A percentile compares a stretch with the other conserved stretches of the same genome.
Evolutionary conservation across 768 basidiomycete species (phyloP).

Genomic region (Kwoniella bestiolae): DNA sequence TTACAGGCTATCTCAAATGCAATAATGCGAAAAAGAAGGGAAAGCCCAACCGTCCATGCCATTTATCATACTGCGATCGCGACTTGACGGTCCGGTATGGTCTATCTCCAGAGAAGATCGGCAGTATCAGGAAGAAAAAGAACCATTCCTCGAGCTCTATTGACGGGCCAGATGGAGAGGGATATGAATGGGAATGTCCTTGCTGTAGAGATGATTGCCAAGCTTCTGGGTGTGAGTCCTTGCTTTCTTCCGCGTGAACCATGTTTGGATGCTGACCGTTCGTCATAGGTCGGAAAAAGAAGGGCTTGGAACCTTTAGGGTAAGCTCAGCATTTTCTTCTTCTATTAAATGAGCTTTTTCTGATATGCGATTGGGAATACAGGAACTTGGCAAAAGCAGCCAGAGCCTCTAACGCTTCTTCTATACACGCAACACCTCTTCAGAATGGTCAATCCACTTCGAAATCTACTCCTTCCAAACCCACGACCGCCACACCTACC

Average conservation of each 20-base stretch:
- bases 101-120: background rate
- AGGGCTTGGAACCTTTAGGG: slow-evolving; percentile 5
- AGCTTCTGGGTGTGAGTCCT: background rate
- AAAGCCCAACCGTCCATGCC: background rate
- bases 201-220: slow-evolving; percentile 10
- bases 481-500: background rate
- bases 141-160: background rate
- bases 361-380: background rate
- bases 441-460: background rate
- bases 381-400: background rate
- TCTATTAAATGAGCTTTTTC: background rate
- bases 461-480: background rate
- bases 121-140: background rate
- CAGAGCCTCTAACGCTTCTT: background rate
- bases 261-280: background rate
- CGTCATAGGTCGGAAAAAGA: background rate
- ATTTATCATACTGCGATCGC: slow-evolving; percentile 1
- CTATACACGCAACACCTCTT: too few species aligned
- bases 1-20: slow-evolving; percentile 6
- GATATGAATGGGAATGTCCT: slow-evolving; percentile 14
- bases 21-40: slow-evolving; percentile 8
- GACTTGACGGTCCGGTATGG: slow-evolving; percentile 5
- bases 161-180: background rate
- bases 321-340: background rate
- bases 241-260: background rate